Base-by-base conservation (phyloP, 1,284 basidiomycete genomes). In the Sporisorium scitamineum region DNA sequence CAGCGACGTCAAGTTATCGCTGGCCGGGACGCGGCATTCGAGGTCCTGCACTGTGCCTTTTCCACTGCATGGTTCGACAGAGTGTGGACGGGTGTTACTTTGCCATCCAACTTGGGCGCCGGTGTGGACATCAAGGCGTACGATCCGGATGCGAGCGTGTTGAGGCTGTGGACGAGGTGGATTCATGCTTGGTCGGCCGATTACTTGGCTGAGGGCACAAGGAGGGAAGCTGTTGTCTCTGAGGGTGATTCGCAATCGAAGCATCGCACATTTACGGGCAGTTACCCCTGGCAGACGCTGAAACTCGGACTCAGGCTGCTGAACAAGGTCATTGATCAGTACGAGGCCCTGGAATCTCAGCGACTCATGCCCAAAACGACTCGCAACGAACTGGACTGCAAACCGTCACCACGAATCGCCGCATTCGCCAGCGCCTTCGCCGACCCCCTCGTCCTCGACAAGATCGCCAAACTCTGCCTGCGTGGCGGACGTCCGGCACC, bases 141-240 rank as follows among this genome's bases (percentile, higher is more conserved):
- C 39, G 48, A 70, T 24, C 45, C 61, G 0, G 45, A 47, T 5
- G 54, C 27, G 2, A 63, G 47, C 6, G 41, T 59, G 4, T 18
- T 47, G 11, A 54, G 74, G 9, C 37, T 76, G 14, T 76, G 74
- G 74, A 72, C 62, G 62, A 58, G 69, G 18, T 76, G 65, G 61
- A 29, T 72, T 5, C 53, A 55, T 5, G 54, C 69, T 1, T 76
- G 74, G 74, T 60, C 53, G 10, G 10, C 14, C 9, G 70, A 72
- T 26, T 24, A 52, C 9, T 13, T 48, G 27, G 16, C 41, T 3
- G 48, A 61, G 20, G 50, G 62, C n/a, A 42, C n/a, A 2, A 16
- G 39, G n/a, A 20, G 7, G 2, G 14, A 42, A n/a, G 5, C 0
- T 13, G 13, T 14, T 20, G 8, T 2, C 7, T 18, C 14, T 24